Percentiles rank a stretch among this genome's conserved stretches.
Evolutionary conservation across 2,329 filamentous ascomycete genomes (phyloP).

Genomic region (Graphilbum ipis-grandicollis): DNA sequence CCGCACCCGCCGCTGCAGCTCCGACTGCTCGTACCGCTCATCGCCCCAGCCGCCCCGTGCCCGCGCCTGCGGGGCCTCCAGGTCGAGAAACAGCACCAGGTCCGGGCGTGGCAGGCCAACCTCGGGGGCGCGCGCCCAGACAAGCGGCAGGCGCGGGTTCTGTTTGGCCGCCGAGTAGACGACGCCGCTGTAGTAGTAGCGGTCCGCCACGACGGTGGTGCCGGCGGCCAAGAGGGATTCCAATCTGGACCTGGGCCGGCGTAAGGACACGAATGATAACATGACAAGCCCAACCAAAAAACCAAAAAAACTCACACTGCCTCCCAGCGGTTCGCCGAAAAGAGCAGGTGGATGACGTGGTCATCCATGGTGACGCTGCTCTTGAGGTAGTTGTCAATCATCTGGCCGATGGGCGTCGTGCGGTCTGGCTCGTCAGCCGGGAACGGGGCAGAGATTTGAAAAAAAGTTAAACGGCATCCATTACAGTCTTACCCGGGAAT

Average conservation of each 20-base stretch:
- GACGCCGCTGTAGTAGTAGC: slow-evolving; percentile 89
- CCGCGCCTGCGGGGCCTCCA: slow-evolving; percentile 55
- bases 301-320: slow-evolving; percentile 33
- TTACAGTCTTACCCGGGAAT: slow-evolving; percentile 31
- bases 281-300: too few relatives aligned
- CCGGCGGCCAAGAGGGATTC: slow-evolving; percentile 40
- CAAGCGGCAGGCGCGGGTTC: slow-evolving; percentile 48
- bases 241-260: slow-evolving; percentile 27
- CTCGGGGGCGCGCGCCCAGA: slow-evolving; percentile 75
- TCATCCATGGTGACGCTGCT: slow-evolving; percentile 60
- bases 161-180: slow-evolving; percentile 85
- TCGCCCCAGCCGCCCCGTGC: slow-evolving; percentile 71
- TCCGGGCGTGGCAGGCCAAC: slow-evolving; percentile 77
- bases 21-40: slow-evolving; percentile 74
- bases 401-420: slow-evolving; percentile 65
- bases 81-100: slow-evolving; percentile 70
- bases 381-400: slow-evolving; percentile 72
- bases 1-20: slow-evolving; percentile 67
- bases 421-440: slow-evolving; percentile 38
- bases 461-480: too few relatives aligned
- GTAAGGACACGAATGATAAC: too few relatives aligned
- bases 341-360: slow-evolving; percentile 77
- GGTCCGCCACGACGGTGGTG: slow-evolving; percentile 66
- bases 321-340: slow-evolving; percentile 87
- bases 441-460: background rate